These are phyloP conservation scores for Ilyonectria robusta DNA, from an alignment of 2,329 filamentous ascomycete species.

Conservation along the genomic window DNA sequence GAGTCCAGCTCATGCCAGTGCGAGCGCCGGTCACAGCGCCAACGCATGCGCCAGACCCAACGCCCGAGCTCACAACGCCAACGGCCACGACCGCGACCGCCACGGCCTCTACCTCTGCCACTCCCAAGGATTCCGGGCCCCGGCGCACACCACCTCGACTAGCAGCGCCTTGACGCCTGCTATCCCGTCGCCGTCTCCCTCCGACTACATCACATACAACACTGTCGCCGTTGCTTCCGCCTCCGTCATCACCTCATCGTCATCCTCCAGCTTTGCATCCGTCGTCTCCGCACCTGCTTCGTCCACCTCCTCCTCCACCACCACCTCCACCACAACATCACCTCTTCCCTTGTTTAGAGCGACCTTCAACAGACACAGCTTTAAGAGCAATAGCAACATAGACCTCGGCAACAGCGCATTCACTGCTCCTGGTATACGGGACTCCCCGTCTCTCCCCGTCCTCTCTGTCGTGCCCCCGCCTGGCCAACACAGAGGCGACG, in stretches of 20 bases:
- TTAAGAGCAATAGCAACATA: conserved; percentile 32
- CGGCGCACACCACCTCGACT: conserved; percentile 22
- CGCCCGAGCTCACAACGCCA: background rate
- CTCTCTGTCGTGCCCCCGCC: conserved; percentile 52
- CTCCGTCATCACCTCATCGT: conserved; percentile 31
- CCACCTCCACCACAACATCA: conserved; percentile 7
- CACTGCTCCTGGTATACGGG: conserved; percentile 17
- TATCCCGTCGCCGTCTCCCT: conserved; percentile 39
- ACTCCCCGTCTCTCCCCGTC: conserved; percentile 36
- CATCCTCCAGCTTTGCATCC: conserved; percentile 40
- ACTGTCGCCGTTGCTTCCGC: conserved; percentile 35
- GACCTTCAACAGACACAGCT: conserved; percentile 35
- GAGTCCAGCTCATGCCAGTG: conserved; percentile 13
- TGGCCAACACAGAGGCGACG: conserved; percentile 52
- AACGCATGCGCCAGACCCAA: conserved; percentile 7
- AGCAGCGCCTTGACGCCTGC: conserved; percentile 42
- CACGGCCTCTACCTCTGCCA: conserved; percentile 19
- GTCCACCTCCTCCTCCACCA: conserved; percentile 24
- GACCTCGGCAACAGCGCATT: conserved; percentile 52
- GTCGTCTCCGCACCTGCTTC: conserved; percentile 33
- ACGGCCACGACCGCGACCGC: conserved; percentile 21
- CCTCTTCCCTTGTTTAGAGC: conserved; percentile 35
- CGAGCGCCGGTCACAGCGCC: conserved; percentile 21
- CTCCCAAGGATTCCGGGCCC: conserved; percentile 16
- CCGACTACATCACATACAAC: conserved; percentile 41